These are phyloP conservation scores for Yarrowia alimentaria DNA, from an alignment of 805 yeast genomes.

Conservation along the genomic window DNA sequence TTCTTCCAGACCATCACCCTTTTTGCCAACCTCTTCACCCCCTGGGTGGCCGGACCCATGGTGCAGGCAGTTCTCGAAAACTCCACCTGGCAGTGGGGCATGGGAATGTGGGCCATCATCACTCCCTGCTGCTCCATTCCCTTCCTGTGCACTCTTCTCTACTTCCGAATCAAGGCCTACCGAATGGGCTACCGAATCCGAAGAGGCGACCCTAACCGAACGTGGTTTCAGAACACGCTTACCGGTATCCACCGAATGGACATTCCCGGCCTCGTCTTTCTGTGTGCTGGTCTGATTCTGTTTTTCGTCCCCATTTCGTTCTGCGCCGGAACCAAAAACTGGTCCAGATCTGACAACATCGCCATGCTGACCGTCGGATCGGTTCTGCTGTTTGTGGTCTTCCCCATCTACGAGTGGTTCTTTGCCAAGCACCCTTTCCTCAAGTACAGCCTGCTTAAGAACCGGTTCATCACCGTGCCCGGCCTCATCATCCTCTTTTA, in stretches of 20 bases:
- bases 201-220: constrained; percentile 26
- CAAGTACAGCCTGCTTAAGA: constrained; percentile 9
- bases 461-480: constrained; percentile 5
- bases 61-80: constrained; percentile 36
- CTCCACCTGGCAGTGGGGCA: constrained; percentile 54
- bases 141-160: constrained; percentile 31
- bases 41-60: constrained; percentile 43
- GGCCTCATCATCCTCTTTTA: constrained; percentile 15
- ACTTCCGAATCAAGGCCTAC: constrained; percentile 32
- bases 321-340: constrained; percentile 8
- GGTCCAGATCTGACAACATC: constrained; percentile 19
- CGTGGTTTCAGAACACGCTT: constrained; percentile 11
- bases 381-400: constrained; percentile 4
- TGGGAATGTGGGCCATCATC: constrained; percentile 50
- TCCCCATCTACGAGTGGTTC: constrained; percentile 9
- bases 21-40: constrained; percentile 43
- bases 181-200: constrained; percentile 28
- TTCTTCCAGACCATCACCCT: constrained; percentile 41
- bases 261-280: constrained; percentile 12
- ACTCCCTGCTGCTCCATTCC: constrained; percentile 43
- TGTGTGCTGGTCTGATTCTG: constrained; percentile 16
- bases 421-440: constrained; percentile 15
- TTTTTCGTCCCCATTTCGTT: constrained; percentile 23
- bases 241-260: constrained; percentile 15
- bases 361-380: constrained; percentile 21